Conservation (phyloP, 1,284 basidiomycete genomes). For the Cutaneotrichosporon sp. region DNA sequence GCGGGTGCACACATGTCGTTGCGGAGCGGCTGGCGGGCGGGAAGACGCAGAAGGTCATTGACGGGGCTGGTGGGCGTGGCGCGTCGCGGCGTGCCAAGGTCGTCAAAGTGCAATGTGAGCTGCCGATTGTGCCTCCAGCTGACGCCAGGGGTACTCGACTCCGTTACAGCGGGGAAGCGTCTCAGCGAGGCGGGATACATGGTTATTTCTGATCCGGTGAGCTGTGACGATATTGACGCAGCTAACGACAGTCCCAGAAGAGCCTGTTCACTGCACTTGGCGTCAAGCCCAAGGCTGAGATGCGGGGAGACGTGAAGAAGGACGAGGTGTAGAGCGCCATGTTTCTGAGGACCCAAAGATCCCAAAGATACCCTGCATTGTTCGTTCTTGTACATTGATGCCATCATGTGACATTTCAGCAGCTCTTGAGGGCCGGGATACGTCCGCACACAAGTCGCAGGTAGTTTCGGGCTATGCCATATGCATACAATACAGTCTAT, state of each 20-base stretch:
- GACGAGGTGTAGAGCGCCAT: conserved; percentile 1
- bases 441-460: background rate
- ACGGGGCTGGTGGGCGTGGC: conserved; percentile 43
- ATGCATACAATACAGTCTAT: conserved; percentile 25
- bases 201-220: conserved; percentile 48
- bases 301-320: background rate
- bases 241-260: conserved; percentile 34
- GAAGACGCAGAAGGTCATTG: conserved; percentile 53
- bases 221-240: conserved; percentile 12
- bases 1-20: conserved; percentile 50
- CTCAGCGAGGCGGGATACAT: conserved; percentile 49
- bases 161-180: conserved; percentile 38
- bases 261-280: conserved; percentile 42
- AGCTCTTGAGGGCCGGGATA: too few species aligned
- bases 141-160: conserved; percentile 49
- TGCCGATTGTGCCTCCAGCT: background rate
- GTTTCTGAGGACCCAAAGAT: too few species aligned
- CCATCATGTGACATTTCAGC: too few species aligned
- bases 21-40: conserved; percentile 47
- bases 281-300: conserved; percentile 32
- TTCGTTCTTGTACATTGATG: background rate
- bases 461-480: background rate
- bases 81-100: conserved; percentile 41
- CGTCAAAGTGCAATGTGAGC: conserved; percentile 51
- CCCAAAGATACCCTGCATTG: background rate